phyloP scores from a whole-genome alignment of 768 basidiomycete species.

The Serpula lacrymans region DNA sequence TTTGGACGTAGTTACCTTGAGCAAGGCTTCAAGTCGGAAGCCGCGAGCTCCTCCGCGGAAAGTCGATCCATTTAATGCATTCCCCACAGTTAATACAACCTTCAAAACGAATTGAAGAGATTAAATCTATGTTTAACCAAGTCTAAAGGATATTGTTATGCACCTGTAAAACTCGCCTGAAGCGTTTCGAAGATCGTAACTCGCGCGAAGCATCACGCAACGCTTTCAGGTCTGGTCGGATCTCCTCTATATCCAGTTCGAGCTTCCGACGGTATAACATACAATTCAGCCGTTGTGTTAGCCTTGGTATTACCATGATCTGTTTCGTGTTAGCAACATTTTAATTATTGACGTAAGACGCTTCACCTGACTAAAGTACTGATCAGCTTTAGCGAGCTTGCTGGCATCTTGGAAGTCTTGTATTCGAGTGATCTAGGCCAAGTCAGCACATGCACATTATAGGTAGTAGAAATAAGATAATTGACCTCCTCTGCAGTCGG shows the following conservation, averaged over 20 bases:
- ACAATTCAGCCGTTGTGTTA: constrained; percentile 69
- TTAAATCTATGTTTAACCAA: constrained; percentile 3
- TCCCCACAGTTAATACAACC: constrained; percentile 77
- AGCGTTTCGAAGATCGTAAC: constrained; percentile 56
- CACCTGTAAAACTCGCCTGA: constrained; percentile 72
- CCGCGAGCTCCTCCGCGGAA: constrained; percentile 84
- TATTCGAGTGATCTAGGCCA: constrained; percentile 54
- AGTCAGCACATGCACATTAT: constrained; percentile 1
- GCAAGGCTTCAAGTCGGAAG: constrained; percentile 77
- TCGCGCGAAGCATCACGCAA: constrained; percentile 70
- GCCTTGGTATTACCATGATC: constrained; percentile 77
- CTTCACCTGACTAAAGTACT: constrained; percentile 71
- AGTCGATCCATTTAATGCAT: constrained; percentile 74
- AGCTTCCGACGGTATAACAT: constrained; percentile 84
- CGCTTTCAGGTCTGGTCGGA: constrained; percentile 75
- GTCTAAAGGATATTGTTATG: neutral
- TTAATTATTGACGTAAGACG: constrained; percentile 8
- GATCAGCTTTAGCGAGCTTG: constrained; percentile 80
- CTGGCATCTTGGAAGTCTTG: constrained; percentile 67
- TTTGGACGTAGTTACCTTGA: constrained; percentile 54
- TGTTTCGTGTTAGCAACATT: constrained; percentile 29
- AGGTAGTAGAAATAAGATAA: neutral
- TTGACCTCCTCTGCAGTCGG: constrained; percentile 82
- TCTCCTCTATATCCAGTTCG: constrained; percentile 79
- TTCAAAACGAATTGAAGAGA: too few relatives aligned